A percentile compares a stretch with the other conserved stretches of the same genome.
phyloP scores from a whole-genome alignment of 2,329 filamentous ascomycete species.

The Talaromyces piceae region DNA sequence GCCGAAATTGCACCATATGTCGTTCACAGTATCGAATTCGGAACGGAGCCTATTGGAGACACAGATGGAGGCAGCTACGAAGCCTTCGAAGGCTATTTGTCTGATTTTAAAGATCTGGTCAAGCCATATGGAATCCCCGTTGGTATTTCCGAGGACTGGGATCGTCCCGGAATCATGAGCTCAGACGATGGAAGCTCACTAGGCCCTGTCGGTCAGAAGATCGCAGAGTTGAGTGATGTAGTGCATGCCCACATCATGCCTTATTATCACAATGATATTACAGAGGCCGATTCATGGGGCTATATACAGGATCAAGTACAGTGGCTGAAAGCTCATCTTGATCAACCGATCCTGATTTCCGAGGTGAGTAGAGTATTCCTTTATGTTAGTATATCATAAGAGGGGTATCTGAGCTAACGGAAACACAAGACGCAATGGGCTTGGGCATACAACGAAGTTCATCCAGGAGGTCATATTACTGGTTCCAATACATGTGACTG shows the following conservation, averaged over 20 bases:
- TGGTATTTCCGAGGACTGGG: constrained; percentile 1
- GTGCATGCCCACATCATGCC: background rate
- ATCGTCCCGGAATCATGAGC: background rate
- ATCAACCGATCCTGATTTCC: background rate
- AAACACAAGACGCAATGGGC: background rate
- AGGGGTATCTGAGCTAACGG: background rate
- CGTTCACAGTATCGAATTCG: background rate
- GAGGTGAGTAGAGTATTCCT: background rate
- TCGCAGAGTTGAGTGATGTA: background rate
- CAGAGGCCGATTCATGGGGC: background rate
- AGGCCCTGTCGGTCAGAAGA: background rate
- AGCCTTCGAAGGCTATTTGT: background rate
- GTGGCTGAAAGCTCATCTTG: background rate
- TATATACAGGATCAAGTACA: background rate
- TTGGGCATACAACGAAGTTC: background rate
- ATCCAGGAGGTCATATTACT: background rate
- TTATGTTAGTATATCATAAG: too few species aligned
- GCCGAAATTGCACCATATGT: background rate
- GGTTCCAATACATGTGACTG: background rate
- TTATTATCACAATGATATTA: background rate
- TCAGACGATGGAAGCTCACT: background rate
- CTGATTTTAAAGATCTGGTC: background rate
- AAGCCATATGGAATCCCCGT: background rate
- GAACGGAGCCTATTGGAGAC: background rate
- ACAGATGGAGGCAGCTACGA: background rate